phyloP scores from a whole-genome alignment of 2,329 filamentous ascomycete genomes.

The Graphium sp. region DNA sequence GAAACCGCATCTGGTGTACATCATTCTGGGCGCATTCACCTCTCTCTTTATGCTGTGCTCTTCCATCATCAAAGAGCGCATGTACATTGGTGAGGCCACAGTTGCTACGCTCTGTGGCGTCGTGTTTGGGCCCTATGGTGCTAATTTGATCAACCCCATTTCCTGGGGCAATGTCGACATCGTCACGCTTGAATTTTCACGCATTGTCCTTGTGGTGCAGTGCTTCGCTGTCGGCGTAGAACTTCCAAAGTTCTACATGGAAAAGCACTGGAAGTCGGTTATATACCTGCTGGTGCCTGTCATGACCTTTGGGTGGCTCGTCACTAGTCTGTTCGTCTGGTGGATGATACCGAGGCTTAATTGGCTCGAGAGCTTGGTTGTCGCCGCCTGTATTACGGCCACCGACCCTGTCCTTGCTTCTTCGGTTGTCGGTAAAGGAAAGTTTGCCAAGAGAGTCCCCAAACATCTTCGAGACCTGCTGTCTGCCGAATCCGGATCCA shows the following conservation, averaged over 20 bases:
- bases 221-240: conserved; percentile 87
- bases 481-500: conserved; percentile 94
- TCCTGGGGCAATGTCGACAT: conserved; percentile 74
- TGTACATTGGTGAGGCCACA: conserved; percentile 97
- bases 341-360: conserved; percentile 64
- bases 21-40: conserved; percentile 95
- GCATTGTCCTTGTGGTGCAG: conserved; percentile 79
- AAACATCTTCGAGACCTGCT: conserved; percentile 93
- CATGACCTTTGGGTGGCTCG: conserved; percentile 92
- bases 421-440: conserved; percentile 95
- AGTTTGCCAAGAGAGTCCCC: conserved; percentile 92
- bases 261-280: conserved; percentile 91
- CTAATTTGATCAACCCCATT: conserved; percentile 59
- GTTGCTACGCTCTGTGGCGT: conserved; percentile 79
- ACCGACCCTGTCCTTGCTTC: conserved; percentile 95
- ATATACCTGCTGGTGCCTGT: conserved; percentile 76
- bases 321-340: conserved; percentile 90
- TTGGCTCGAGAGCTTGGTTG: conserved; percentile 79
- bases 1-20: conserved; percentile 92
- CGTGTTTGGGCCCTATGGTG: conserved; percentile 75
- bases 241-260: conserved; percentile 90
- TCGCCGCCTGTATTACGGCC: conserved; percentile 88
- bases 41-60: conserved; percentile 97
- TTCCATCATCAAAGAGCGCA: conserved; percentile 90
- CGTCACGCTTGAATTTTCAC: conserved; percentile 76